Evolutionary conservation across 1,284 basidiomycete genomes (phyloP), one percentile per base, ranked within the genome.

Genomic region (Papiliotrema fonsecae): DNA sequence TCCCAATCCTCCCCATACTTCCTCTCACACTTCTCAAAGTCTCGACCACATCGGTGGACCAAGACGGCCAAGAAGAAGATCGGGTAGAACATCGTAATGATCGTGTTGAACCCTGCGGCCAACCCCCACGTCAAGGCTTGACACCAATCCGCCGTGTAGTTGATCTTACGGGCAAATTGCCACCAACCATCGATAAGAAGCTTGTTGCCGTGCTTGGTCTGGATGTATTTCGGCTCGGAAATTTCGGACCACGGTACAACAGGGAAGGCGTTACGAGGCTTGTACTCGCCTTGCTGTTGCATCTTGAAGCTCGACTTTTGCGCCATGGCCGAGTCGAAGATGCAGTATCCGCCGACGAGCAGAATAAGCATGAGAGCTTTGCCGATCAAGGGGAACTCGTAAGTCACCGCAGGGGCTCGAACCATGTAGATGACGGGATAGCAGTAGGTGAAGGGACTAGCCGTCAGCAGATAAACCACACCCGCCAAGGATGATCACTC

Each of bases 401-500:
- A 98, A 58, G 82, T 82, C 21, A 82, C 80, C 0, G 92, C 89
- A 55, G 94, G 84, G 70, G 93, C 87, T n/a, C 88, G 86, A 10
- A 88, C 86, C 88, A 99, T 97, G 79, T 96, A 97, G 54, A 99
- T 86, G 49, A 94, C 88, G 19, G 92, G 93, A 79, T 97, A 96
- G 57, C 88, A 87, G 72, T 96, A 96, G 47, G 92, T 96, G 60
- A 75, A 76, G 19, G 78, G 79, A 2, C 47, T 57, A 27, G 21
- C 45, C 50, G 37, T 25, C 39, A 51, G 40, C 28, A 30, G 27
- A 11, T n/a, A 11, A 24, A 14, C 32, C 10, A 26, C 16, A 47
- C 34, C n/a, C 27, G 14, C 43, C 3, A 18, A 13, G 37, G 42
- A 11, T 9, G 24, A 21, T 4, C 5, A 61, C 60, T 61, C 47